These are phyloP conservation scores for Tremella fuciformis DNA, from an alignment of 768 basidiomycete genomes.

Conservation along the genomic window DNA sequence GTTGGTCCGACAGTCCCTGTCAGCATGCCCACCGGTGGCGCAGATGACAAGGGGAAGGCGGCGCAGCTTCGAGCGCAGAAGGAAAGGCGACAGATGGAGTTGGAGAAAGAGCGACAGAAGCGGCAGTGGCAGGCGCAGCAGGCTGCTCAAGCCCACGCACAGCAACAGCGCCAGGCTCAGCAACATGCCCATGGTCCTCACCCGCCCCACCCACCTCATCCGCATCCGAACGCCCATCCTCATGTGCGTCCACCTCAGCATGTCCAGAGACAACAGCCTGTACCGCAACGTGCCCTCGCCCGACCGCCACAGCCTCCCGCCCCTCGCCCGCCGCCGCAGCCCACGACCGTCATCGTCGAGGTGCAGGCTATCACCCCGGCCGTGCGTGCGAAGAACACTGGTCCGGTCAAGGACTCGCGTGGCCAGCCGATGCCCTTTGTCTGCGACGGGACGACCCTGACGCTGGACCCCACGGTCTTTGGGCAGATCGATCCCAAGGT, in stretches of 20 bases:
- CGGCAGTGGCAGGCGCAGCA: conserved; percentile 15
- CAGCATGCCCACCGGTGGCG: neutral
- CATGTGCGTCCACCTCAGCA: neutral
- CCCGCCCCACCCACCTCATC: too few relatives aligned
- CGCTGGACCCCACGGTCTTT: conserved; percentile 37
- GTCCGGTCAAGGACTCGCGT: conserved; percentile 31
- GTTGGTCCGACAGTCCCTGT: neutral
- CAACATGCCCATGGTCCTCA: neutral
- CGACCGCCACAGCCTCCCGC: conserved; percentile 2
- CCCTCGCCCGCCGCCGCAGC: conserved; percentile 11
- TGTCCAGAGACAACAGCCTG: neutral
- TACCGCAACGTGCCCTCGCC: conserved; percentile 1
- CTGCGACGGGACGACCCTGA: conserved; percentile 36
- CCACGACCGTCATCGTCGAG: conserved; percentile 38
- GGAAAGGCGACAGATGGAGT: conserved; percentile 33
- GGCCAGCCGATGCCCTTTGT: conserved; percentile 43
- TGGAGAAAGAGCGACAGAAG: conserved; percentile 25
- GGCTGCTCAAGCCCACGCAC: conserved; percentile 4
- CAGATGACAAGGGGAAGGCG: conserved; percentile 30
- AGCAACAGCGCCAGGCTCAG: conserved; percentile 8
- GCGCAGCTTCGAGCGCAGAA: conserved; percentile 30
- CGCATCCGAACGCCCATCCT: too few relatives aligned
- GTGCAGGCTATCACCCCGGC: conserved; percentile 40
- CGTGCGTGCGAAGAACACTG: conserved; percentile 32
- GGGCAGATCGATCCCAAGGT: conserved; percentile 42